Percentiles rank a stretch among this genome's conserved stretches.
Evolutionary conservation across 768 basidiomycete genomes (phyloP).

Genomic region (Macrocybe gigantea): DNA sequence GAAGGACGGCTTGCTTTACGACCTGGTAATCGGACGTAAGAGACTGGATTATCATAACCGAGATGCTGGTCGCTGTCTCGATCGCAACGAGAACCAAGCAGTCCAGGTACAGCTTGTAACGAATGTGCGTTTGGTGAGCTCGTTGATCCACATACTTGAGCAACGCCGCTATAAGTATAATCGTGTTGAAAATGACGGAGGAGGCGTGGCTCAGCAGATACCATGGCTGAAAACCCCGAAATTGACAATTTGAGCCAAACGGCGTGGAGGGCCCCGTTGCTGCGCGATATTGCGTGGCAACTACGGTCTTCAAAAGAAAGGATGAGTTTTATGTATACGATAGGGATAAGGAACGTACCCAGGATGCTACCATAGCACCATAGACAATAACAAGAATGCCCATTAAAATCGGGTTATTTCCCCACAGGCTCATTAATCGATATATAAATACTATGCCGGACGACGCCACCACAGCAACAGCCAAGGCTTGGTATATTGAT

Average conservation of each 20-base stretch:
- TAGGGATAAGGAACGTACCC: conserved; percentile 2
- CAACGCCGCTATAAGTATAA: conserved; percentile 5
- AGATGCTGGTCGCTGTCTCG: conserved; percentile 2
- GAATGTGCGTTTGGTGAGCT: neutral
- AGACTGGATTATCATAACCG: conserved; percentile 3
- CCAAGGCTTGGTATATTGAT: conserved; percentile 3
- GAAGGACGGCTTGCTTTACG: conserved; percentile 2
- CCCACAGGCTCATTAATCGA: conserved; percentile 6
- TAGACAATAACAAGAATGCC: neutral
- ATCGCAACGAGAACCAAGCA: conserved; percentile 4
- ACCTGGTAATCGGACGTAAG: conserved; percentile 5
- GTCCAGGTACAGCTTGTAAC: conserved; percentile 1
- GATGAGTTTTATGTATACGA: neutral
- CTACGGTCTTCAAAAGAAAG: conserved; percentile 1
- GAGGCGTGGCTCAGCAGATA: conserved; percentile 3
- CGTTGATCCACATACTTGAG: conserved; percentile 4
- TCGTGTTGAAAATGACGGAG: conserved; percentile 6
- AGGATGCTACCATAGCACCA: conserved; percentile 5
- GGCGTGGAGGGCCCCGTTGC: conserved; percentile 1
- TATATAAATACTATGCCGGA: conserved; percentile 9
- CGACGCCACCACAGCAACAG: conserved; percentile 1
- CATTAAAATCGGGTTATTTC: neutral
- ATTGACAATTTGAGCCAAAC: conserved; percentile 9
- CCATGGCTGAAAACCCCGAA: conserved; percentile 5
- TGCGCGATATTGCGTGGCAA: conserved; percentile 6